phyloP scores from a whole-genome alignment of 164 flowering plant species.

The Vitis riparia region DNA sequence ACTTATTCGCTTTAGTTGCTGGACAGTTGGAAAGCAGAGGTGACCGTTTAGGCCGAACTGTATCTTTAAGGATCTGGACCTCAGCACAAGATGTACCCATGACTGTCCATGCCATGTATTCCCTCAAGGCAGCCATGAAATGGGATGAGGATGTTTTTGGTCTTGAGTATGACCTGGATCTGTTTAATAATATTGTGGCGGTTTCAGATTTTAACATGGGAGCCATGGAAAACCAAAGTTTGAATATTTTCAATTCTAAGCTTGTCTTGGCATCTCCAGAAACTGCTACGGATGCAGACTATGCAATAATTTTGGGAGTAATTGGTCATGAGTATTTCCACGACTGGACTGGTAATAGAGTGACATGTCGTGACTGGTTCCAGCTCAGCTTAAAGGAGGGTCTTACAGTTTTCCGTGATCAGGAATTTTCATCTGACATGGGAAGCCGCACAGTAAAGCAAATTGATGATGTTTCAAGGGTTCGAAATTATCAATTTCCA shows the following conservation, averaged over 20 bases:
- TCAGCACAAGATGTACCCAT: slow-evolving; percentile 85
- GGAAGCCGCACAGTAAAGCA: slow-evolving; percentile 94
- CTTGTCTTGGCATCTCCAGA: slow-evolving; percentile 99
- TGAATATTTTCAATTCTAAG: slow-evolving; percentile 94
- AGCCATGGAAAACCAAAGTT: slow-evolving; percentile 98
- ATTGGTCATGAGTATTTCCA: slow-evolving; percentile 99
- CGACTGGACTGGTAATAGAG: slow-evolving; percentile 99
- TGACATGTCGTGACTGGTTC: slow-evolving; percentile 99
- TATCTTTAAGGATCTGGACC: slow-evolving; percentile 85
- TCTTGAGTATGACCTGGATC: slow-evolving; percentile 94
- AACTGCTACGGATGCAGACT: slow-evolving; percentile 92
- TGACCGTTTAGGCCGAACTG: slow-evolving; percentile 86
- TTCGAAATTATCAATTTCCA: slow-evolving; percentile 85
- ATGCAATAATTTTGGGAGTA: slow-evolving; percentile 96
- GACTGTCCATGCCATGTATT: slow-evolving; percentile 97
- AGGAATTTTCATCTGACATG: slow-evolving; percentile 99
- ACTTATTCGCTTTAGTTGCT: slow-evolving; percentile 95
- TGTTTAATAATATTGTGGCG: slow-evolving; percentile 84
- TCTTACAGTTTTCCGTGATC: slow-evolving; percentile 96
- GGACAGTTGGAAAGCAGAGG: slow-evolving; percentile 91
- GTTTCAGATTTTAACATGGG: slow-evolving; percentile 99
- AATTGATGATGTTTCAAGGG: slow-evolving; percentile 91
- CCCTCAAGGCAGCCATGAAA: slow-evolving; percentile 97
- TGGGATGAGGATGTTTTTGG: slow-evolving; percentile 99
- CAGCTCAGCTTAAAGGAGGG: slow-evolving; percentile 99